phyloP scores from a whole-genome alignment of 331 rosid genomes.

The Malus hybrid region DNA sequence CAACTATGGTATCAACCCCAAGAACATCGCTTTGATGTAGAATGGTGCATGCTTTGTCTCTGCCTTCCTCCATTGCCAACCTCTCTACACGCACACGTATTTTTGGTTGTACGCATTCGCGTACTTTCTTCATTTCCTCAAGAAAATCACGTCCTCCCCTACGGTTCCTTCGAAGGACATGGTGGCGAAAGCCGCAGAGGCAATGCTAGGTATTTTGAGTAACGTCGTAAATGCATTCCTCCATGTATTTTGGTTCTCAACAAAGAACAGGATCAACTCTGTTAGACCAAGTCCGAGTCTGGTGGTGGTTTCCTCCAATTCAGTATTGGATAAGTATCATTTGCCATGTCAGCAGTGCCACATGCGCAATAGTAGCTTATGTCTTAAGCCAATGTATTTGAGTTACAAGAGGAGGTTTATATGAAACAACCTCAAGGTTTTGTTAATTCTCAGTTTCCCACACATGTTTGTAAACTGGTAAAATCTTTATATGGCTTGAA shows the following conservation, averaged over 20 bases:
- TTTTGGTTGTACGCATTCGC: conserved; percentile 34
- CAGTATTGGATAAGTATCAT: too few relatives aligned
- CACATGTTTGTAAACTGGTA: too few relatives aligned
- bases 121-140: conserved; percentile 51
- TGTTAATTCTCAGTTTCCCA: too few relatives aligned
- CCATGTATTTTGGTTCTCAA: conserved; percentile 46
- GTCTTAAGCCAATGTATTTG: too few relatives aligned
- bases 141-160: conserved; percentile 32
- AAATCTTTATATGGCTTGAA: too few relatives aligned
- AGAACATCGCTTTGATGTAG: conserved; percentile 28
- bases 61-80: conserved; percentile 37
- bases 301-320: too few relatives aligned
- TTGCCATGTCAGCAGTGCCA: too few relatives aligned
- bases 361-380: too few relatives aligned
- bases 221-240: conserved; percentile 33
- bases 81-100: conserved; percentile 22
- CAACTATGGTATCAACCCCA: conserved; percentile 43
- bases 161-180: background rate
- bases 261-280: conserved; percentile 45
- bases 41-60: conserved; percentile 42
- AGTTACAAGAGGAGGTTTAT: too few relatives aligned
- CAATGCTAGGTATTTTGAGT: conserved; percentile 43
- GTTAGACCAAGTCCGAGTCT: too few relatives aligned
- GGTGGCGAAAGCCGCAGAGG: conserved; percentile 8
- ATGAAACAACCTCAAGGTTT: too few relatives aligned